These are phyloP conservation scores for Penicillium goetzii DNA, from an alignment of 495 filamentous ascomycete genomes.

Conservation along the genomic window DNA sequence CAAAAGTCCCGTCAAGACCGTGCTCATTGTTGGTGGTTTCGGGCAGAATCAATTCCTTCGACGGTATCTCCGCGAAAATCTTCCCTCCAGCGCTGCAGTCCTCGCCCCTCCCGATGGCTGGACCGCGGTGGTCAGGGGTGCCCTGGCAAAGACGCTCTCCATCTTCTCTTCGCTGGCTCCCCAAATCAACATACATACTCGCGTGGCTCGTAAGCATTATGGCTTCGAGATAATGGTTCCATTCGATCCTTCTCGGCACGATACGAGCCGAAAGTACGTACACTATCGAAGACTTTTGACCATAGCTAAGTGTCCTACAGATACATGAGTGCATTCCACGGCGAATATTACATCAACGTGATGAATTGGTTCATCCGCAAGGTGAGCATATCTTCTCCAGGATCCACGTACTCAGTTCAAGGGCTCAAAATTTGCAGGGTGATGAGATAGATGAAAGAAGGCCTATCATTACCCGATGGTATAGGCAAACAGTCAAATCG, in stretches of 20 bases:
- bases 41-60: not conserved
- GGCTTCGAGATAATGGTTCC: not conserved
- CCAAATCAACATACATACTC: not conserved
- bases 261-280: not conserved
- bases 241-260: not conserved
- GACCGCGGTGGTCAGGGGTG: not conserved
- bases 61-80: not conserved
- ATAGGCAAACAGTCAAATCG: not conserved
- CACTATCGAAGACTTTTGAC: not conserved
- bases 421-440: not conserved
- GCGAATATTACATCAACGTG: not conserved
- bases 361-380: not conserved
- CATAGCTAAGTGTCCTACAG: not conserved
- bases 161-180: not conserved
- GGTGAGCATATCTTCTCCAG: not conserved
- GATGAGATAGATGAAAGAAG: not conserved
- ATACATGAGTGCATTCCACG: not conserved
- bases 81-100: not conserved
- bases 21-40: not conserved
- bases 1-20: not conserved
- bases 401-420: not conserved
- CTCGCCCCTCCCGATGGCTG: slow-evolving; percentile 1
- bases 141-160: not conserved
- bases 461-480: not conserved
- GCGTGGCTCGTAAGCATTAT: not conserved